Evolutionary conservation across 192 early-diverging fungal genomes (phyloP), one percentile per base, ranked within the genome.

Genomic region (Diversispora epigaea): DNA sequence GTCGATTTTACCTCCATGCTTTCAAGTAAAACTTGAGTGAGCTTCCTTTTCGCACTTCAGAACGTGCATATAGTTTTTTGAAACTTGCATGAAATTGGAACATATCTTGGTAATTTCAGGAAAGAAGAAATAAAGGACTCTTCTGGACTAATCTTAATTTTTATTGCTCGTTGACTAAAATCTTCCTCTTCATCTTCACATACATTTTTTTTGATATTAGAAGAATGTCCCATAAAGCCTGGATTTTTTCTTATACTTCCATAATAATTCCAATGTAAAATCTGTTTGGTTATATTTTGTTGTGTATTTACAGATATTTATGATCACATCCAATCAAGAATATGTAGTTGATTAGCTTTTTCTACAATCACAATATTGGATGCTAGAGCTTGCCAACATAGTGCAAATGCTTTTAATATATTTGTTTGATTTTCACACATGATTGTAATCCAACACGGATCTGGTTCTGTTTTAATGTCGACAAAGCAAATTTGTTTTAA

Each of bases 1-100:
- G 43, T 66, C 64, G 11, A 66, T 66, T 66, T 66, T 66, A 0
- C 64, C 64, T 66, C 64, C 63, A 4, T 39, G 63, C 40, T 65
- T 65, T 65, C 40, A 65, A 65, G 63, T 65, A 65, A 58, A 65
- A 65, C 63, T 65, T 65, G 63, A 65, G 63, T 65, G 63, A 65
- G 41, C 63, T 65, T 65, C 63, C 41, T 45, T 65, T 65, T 65
- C 40, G 63, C 4, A 65, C 63, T 65, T 65, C 63, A 65, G 41
- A 65, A 1, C 63, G 63, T 65, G 63, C 11, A 65, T 65, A 65
- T 65, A 65, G 22, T 65, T 65, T 65, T 39, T 65, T 65, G 63
- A 65, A 65, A 65, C 63, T 65, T 65, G 63, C 3, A 65, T 39
- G 41, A 25, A 65, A 65, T 65, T 4, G 63, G 63, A 65, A 65